A percentile compares a stretch with the other conserved stretches of the same genome.
These are phyloP conservation scores for Dothideomycetidae sp. DNA, from an alignment of 2,329 filamentous ascomycete species.

Conservation along the genomic window DNA sequence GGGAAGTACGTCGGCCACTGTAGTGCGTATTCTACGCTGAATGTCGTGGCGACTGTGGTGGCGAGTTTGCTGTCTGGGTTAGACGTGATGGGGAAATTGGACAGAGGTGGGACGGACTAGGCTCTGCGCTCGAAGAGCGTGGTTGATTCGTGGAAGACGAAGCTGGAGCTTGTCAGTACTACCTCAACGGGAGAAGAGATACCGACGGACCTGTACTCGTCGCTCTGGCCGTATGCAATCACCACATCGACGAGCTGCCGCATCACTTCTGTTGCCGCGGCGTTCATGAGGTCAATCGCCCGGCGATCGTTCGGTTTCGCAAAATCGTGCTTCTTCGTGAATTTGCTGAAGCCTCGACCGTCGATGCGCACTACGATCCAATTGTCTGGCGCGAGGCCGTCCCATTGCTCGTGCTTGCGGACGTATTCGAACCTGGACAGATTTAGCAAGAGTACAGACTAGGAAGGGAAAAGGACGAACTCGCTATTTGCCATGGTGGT, in stretches of 20 bases:
- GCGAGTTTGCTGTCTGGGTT: slow-evolving; percentile 57
- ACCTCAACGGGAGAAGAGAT: slow-evolving; percentile 10
- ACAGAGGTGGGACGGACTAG: slow-evolving; percentile 39
- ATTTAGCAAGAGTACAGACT: not conserved
- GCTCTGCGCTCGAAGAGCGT: slow-evolving; percentile 72
- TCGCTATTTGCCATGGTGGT: slow-evolving; percentile 14
- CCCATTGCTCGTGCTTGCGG: slow-evolving; percentile 70
- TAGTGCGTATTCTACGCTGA: slow-evolving; percentile 80
- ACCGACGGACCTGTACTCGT: slow-evolving; percentile 73
- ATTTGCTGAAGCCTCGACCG: slow-evolving; percentile 85
- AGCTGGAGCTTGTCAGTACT: slow-evolving; percentile 51
- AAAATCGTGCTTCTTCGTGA: slow-evolving; percentile 72
- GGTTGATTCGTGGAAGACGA: slow-evolving; percentile 73
- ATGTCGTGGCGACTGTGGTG: slow-evolving; percentile 81
- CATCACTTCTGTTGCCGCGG: slow-evolving; percentile 72
- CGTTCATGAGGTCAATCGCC: slow-evolving; percentile 88
- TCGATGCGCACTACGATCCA: slow-evolving; percentile 94
- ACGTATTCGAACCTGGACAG: slow-evolving; percentile 67
- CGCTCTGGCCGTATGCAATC: slow-evolving; percentile 83
- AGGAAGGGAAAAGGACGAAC: slow-evolving; percentile 8
- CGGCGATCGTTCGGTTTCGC: slow-evolving; percentile 83
- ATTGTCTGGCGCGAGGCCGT: slow-evolving; percentile 71
- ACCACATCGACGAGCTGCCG: slow-evolving; percentile 70
- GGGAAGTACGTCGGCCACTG: slow-evolving; percentile 67
- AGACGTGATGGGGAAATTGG: not conserved